These are phyloP conservation scores for Senna siamea DNA, from an alignment of 306 rosid genomes.

Conservation along the genomic window DNA sequence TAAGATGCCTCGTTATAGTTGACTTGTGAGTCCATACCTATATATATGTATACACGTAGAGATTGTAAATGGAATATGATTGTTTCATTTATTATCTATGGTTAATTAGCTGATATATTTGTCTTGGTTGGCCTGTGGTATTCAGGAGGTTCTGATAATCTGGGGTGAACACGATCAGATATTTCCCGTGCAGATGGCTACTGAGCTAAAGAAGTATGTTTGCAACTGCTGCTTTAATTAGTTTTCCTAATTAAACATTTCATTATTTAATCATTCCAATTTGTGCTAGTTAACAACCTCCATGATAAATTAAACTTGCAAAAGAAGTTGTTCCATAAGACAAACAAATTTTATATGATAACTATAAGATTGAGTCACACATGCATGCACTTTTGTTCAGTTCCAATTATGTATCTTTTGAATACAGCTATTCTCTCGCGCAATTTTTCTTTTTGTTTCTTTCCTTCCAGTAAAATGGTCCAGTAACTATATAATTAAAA, in stretches of 20 bases:
- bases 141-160: constrained; percentile 74
- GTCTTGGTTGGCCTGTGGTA: background rate
- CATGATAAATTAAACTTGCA: background rate
- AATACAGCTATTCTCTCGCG: no score
- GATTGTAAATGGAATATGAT: no score
- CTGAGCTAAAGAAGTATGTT: constrained; percentile 71
- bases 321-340: background rate
- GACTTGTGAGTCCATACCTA: background rate
- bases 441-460: no score
- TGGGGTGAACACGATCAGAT: constrained; percentile 85
- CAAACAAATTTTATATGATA: background rate
- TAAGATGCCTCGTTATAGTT: background rate
- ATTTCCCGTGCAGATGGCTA: constrained; percentile 74
- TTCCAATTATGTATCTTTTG: background rate
- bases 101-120: background rate
- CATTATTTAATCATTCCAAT: background rate
- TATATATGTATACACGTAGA: background rate
- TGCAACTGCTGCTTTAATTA: background rate
- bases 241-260: no score
- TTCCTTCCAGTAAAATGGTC: background rate
- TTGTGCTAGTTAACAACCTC: background rate
- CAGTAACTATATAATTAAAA: no score
- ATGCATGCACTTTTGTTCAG: background rate
- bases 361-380: background rate
- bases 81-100: background rate